Base-by-base conservation (phyloP, 805 yeast genomes). In the Nakazawaea anatomiae region DNA sequence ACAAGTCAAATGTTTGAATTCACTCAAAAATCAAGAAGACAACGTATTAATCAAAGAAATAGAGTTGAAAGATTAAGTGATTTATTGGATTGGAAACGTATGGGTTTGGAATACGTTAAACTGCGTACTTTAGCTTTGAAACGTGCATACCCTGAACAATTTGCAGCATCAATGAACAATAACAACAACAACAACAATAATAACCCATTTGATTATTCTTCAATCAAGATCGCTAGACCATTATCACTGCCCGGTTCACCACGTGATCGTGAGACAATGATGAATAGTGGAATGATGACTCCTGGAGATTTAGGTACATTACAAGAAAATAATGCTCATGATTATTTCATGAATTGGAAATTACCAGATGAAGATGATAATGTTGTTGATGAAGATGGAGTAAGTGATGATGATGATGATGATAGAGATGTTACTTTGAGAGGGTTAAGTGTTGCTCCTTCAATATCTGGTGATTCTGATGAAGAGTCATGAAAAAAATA, bases 221-320 rank as follows among this genome's bases (percentile, higher is more conserved):
- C 38, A 25, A 69, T 75, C 47, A 92, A 91, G 68, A 80, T 92
- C 53, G 82, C 96, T 6, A 79, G 97, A 62, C 98, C 98, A 14
- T 74, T 92, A 56, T 86, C 96, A 54, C 97, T 89, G n/a, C 98
- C 98, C 1, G 98, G 97, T 2, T 91, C 97, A 5, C 98, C 99
- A 54, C 75, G 91, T 52, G 89, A 82, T 55, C 75, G 76, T 60
- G 74, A 79, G 56, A 68, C 83, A 1, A 67, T 81, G 11, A 83
- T 29, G 12, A 32, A 28, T 47, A 32, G 11, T 32, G 46, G 50
- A 12, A 67, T 84, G 58, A 92, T 90, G 96, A 92, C 99, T 1
- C 99, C 99, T 0, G 99, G 99, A 39, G 99, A 92, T 66, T 77
- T 92, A 55, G 99, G 98, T n/a, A 85, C 96, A 4, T 75, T 94